Percentiles rank a stretch among this genome's conserved stretches.
phyloP scores from a whole-genome alignment of 371 early-diverging fungal species.

The Circinella minor region DNA sequence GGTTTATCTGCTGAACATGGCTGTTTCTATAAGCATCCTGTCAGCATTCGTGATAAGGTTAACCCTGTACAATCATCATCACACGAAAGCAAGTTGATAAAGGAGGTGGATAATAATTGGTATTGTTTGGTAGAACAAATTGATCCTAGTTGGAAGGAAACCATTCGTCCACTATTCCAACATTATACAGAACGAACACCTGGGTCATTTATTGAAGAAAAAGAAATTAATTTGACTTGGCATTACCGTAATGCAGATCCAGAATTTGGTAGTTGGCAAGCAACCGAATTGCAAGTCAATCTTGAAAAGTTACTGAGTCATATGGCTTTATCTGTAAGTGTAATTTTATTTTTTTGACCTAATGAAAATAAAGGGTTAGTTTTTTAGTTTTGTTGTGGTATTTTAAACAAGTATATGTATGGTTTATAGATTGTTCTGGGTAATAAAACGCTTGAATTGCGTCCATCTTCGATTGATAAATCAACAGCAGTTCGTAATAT shows the following conservation, averaged over 20 bases:
- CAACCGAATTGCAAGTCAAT: constrained; percentile 90
- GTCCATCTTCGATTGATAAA: constrained; percentile 92
- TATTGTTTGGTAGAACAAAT: constrained; percentile 85
- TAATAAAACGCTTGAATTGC: constrained; percentile 93
- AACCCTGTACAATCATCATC: constrained; percentile 32
- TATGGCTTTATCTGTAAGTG: constrained; percentile 84
- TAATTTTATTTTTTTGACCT: too few relatives aligned
- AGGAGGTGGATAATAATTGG: constrained; percentile 76
- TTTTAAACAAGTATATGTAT: not conserved
- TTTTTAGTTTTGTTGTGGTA: too few relatives aligned
- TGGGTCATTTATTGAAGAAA: constrained; percentile 92
- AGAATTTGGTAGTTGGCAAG: constrained; percentile 81
- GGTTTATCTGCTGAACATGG: constrained; percentile 97
- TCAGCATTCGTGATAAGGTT: constrained; percentile 52
- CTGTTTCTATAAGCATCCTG: constrained; percentile 94
- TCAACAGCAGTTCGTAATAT: constrained; percentile 88
- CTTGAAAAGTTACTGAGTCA: constrained; percentile 92
- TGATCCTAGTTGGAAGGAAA: constrained; percentile 90
- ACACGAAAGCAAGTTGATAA: constrained; percentile 68
- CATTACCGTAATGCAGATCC: constrained; percentile 91
- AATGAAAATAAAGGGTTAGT: too few relatives aligned
- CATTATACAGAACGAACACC: constrained; percentile 96
- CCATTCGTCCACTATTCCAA: constrained; percentile 90
- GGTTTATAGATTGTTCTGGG: constrained; percentile 79
- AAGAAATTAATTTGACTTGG: constrained; percentile 92